Evolutionary conservation across 1,139 yeast genomes (phyloP), one percentile per base, ranked within the genome.

Genomic region (Pichia sp.): DNA sequence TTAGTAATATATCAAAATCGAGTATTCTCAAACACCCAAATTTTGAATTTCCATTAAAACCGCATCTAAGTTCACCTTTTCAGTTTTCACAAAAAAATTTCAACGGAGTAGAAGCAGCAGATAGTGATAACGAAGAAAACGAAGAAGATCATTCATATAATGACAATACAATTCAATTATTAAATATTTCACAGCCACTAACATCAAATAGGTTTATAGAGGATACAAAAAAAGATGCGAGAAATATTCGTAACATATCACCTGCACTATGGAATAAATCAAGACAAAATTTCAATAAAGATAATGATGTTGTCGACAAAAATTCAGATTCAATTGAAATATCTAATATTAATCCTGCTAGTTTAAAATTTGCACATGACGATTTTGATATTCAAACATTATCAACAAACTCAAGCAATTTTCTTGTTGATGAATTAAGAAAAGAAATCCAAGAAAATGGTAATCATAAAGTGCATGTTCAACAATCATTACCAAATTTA

Each of bases 401-500:
- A 9, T 27, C 25, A 13, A 36, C 38, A 22, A 34, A 29, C 13
- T 45, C 39, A 22, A 35, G 34, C 6, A 45, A 48, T 22, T 26
- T 38, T 13, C 26, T 51, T 18, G 24, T 45, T n/a, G 43, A 51
- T 25, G 54, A 47, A 16, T 25, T 52, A 15, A 50, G 36, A 20
- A 48, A 49, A 39, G 55, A 52, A 36, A 52, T 53, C 4, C 32
- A 27, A 5, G 36, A 47, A 25, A 52, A 50, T 34, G 50, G 42
- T 18, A 24, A 26, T n/a, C 38, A 39, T 27, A 30, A 43, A 27
- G n/a, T 42, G n/a, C 30, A 42, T 23, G 39, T 50, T 35, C 53
- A 48, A 39, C 36, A 43, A 25, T 53, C 56, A 5, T 29, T 50
- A 26, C 51, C 53, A n/a, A 47, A 51, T 44, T 26, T 51, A n/a